Base-by-base conservation (phyloP, 164 flowering plant species). In the Brasenia schreberi region DNA sequence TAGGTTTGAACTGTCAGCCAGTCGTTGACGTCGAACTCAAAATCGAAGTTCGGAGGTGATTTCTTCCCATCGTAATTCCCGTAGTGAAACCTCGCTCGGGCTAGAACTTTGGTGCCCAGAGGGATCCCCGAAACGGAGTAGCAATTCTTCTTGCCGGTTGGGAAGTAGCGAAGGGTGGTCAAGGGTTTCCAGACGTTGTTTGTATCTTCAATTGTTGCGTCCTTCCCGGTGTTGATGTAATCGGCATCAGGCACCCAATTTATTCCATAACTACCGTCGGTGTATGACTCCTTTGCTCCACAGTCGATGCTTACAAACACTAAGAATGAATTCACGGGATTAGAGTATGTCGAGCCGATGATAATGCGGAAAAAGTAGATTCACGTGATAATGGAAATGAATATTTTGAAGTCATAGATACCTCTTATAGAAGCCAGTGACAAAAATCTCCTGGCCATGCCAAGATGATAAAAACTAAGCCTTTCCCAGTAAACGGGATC, bases 101-200 rank as follows among this genome's bases (percentile, higher is more conserved):
- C 65, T 10, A 78, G 76, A 11, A 75, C 64, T 0, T 43, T 62
- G 33, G 14, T 19, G 4, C 42, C 71, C 7, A 71, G 70, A 18
- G 59, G 44, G 0, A 62, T 65, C 3, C 45, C 69, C 0, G 11
- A 14, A 14, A 79, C 39, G 1, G 71, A 18, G 74, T 79, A 81
- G 64, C 82, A 81, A 64, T 79, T 77, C 71, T 74, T 80, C 62
- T 68, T 77, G 0, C 75, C 66, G 7, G 72, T 64, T 4, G 75
- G 58, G 77, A 81, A 81, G 23, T 69, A 73, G 19, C 81, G 49
- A 4, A 81, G 78, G 4, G 81, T 79, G 72, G 63, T 71, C 74
- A 70, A 43, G 6, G 43, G 76, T 6, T 43, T 70, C 43, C 73
- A 64, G 7, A 62, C 59, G 0, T 67, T 43, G 43, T 16, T 16